Evolutionary conservation across 2,329 filamentous ascomycete species (phyloP), one percentile per base, ranked within the genome.

Genomic region (Aspergillus novofumigatus): DNA sequence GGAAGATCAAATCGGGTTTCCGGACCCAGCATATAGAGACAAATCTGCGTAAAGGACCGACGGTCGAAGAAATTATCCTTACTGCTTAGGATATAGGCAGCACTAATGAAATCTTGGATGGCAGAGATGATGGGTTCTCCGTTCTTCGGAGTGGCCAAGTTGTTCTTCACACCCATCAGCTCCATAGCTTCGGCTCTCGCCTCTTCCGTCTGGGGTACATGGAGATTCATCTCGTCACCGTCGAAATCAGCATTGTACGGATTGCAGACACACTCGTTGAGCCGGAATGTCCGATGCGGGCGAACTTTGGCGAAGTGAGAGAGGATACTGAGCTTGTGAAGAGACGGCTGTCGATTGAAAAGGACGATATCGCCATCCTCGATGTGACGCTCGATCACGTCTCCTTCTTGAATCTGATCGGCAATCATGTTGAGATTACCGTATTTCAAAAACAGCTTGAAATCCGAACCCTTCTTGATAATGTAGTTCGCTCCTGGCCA

Each of bases 241-340:
- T 99, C 94, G 65, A 99, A 99, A 83, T 99, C 94, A 55, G 94
- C 94, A 67, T 99, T 99, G 81, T 99, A 99, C 3, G 94, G 94
- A 60, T 90, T 92, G 76, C 94, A 99, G 1, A 96, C 94, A 83
- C 94, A 99, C 73, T 99, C 94, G 71, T 99, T 99, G 20, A 99
- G 82, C 54, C 94, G 88, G 72, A 99, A 97, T 0, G 94, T 99
- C 73, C 92, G 87, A 87, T 94, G 96, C 0, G 93, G 94, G 51
- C 94, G 86, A 51, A 99, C 86, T 74, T 97, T 97, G 66, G 89
- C 94, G 68, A 89, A 86, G 79, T 99, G 94, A 69, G 90, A 93
- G 77, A 99, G 92, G 74, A 99, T 99, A 86, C 91, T 96, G 63
- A 99, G 88, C 75, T 97, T 99, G 81, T 99, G 94, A 8, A 99